Evolutionary conservation across 2,329 filamentous ascomycete genomes (phyloP).

Genomic region (Alternaria gansuensis): DNA sequence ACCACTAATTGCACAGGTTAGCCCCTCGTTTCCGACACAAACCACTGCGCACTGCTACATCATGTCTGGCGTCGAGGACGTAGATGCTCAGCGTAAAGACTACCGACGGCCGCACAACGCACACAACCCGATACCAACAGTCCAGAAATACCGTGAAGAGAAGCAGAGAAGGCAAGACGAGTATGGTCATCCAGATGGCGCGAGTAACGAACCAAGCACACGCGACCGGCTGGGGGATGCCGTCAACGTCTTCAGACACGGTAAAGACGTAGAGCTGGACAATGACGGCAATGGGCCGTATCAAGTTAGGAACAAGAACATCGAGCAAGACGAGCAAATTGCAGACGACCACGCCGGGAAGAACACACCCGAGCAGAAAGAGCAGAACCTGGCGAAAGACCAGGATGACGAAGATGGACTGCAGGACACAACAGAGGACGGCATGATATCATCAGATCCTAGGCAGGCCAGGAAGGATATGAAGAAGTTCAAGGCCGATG

Average conservation of each 20-base stretch:
- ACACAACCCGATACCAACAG: conserved; percentile 58
- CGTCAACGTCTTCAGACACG: conserved; percentile 47
- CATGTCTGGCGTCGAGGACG: conserved; percentile 57
- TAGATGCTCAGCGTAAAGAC: conserved; percentile 48
- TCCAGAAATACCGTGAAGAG: conserved; percentile 58
- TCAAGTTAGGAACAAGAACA: conserved; percentile 50
- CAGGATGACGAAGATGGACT: conserved; percentile 34
- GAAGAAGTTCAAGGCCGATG: conserved; percentile 59
- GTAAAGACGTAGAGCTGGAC: conserved; percentile 37
- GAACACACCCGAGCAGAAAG: conserved; percentile 24
- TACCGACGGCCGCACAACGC: conserved; percentile 57
- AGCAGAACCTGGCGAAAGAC: conserved; percentile 29
- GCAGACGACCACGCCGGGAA: conserved; percentile 48
- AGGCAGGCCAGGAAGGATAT: conserved; percentile 60
- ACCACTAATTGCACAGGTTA: conserved; percentile 1
- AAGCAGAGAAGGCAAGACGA: conserved; percentile 55
- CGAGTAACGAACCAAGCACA: conserved; percentile 41
- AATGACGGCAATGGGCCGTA: conserved; percentile 45
- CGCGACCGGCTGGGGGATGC: conserved; percentile 51
- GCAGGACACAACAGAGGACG: conserved; percentile 58
- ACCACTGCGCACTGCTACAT: conserved; percentile 5
- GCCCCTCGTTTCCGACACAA: conserved; percentile 1
- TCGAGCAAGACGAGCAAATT: conserved; percentile 38
- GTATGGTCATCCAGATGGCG: conserved; percentile 36
- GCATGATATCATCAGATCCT: conserved; percentile 51